These are phyloP conservation scores for Henckelia pumila DNA, from an alignment of 257 asterid genomes.

Conservation along the genomic window DNA sequence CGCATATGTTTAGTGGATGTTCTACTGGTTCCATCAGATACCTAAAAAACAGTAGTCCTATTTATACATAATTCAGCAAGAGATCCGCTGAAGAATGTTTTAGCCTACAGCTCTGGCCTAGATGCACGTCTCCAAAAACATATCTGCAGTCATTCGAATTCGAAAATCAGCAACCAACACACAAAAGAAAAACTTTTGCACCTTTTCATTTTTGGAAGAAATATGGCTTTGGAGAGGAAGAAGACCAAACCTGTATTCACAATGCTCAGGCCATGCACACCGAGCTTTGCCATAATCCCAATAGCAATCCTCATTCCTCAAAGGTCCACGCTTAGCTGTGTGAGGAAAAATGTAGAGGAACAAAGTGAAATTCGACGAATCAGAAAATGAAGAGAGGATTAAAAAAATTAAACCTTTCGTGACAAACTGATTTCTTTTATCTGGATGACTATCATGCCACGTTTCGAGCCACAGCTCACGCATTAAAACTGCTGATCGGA, in stretches of 20 bases:
- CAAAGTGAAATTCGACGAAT: not conserved
- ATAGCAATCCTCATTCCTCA: constrained; percentile 94
- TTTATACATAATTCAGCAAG: constrained; percentile 66
- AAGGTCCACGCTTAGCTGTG: constrained; percentile 88
- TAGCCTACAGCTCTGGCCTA: constrained; percentile 98
- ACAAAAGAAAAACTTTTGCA: not conserved
- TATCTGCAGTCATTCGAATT: constrained; percentile 48
- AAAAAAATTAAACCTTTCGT: constrained; percentile 63
- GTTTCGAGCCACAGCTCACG: constrained; percentile 98
- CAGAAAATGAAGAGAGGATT: constrained; percentile 8
- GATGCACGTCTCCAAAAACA: constrained; percentile 87
- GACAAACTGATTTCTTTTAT: constrained; percentile 72
- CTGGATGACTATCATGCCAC: constrained; percentile 98
- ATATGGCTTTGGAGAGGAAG: constrained; percentile 11
- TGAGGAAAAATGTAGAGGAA: constrained; percentile 19
- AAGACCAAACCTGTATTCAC: constrained; percentile 79
- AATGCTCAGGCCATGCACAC: constrained; percentile 91
- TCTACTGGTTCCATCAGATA: not conserved
- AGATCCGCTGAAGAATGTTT: constrained; percentile 74
- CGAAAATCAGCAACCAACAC: constrained; percentile 18
- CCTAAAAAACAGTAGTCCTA: not conserved
- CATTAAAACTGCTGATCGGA: constrained; percentile 82
- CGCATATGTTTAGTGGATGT: not conserved
- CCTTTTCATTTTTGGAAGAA: constrained; percentile 10
- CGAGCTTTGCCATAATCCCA: constrained; percentile 99